phyloP scores from a whole-genome alignment of 2,329 filamentous ascomycete genomes.

The Microdochium trichocladiopsis region DNA sequence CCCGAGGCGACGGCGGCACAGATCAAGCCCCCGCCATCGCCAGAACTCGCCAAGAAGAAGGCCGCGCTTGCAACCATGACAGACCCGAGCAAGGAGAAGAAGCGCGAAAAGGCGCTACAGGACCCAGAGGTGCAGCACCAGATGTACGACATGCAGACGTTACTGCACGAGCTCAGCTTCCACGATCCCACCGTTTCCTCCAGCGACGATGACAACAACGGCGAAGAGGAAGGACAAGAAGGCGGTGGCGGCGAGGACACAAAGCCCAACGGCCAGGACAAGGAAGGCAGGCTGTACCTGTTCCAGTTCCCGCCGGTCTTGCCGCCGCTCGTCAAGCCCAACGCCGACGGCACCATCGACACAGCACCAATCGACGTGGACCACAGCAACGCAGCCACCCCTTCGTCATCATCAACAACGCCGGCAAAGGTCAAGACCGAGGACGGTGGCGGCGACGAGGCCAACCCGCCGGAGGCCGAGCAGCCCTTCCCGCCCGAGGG shows the following conservation, averaged over 20 bases:
- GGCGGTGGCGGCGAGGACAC: constrained; percentile 4
- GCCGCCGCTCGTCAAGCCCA: constrained; percentile 38
- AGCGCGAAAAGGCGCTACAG: constrained; percentile 18
- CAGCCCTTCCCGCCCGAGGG: constrained; percentile 37
- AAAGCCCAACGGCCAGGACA: constrained; percentile 11
- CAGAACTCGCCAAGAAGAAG: constrained; percentile 23
- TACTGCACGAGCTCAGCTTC: constrained; percentile 22
- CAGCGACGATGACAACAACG: constrained; percentile 7
- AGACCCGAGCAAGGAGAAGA: constrained; percentile 19
- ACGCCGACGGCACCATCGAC: constrained; percentile 14
- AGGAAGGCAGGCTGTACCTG: constrained; percentile 52
- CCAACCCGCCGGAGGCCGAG: constrained; percentile 13
- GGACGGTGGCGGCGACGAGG: constrained; percentile 2
- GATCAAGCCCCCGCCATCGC: constrained; percentile 19
- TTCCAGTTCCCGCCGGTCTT: constrained; percentile 60
- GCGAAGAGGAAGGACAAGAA: constrained; percentile 5
- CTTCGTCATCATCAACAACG: constrained; percentile 5
- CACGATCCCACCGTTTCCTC: constrained; percentile 9
- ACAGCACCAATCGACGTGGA: constrained; percentile 16
- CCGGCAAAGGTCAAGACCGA: constrained; percentile 17
- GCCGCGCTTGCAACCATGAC: constrained; percentile 7
- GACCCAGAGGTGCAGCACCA: constrained; percentile 18
- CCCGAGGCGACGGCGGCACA: constrained; percentile 19
- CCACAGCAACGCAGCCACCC: constrained; percentile 14
- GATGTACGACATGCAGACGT: constrained; percentile 17